Conservation (phyloP, 208 protist genomes). For the Acanthamoeba triangularis region DNA sequence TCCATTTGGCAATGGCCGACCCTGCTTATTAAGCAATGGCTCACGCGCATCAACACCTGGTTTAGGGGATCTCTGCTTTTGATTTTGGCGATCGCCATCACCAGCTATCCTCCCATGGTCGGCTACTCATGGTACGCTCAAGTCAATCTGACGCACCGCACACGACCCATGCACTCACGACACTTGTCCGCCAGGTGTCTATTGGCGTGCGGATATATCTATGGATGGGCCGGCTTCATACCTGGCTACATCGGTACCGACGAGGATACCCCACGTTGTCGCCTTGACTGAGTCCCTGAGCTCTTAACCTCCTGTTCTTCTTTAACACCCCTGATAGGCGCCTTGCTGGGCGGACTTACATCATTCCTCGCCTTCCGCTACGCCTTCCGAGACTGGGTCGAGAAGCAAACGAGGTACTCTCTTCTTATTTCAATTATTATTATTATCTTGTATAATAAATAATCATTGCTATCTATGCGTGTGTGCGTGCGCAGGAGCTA, state of each 20-base stretch:
- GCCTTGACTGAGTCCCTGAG: neutral
- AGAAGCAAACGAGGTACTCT: constrained; percentile 68
- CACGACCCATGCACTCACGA: neutral
- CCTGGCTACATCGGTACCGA: constrained; percentile 43
- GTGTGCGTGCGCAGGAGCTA: neutral
- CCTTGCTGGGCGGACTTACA: constrained; percentile 19
- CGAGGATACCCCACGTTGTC: neutral
- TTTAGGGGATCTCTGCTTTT: constrained; percentile 5
- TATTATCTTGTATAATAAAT: neutral
- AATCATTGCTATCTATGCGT: no score
- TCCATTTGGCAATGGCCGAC: no score
- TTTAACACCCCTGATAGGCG: neutral
- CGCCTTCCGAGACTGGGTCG: constrained; percentile 49
- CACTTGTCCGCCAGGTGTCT: neutral
- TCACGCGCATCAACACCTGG: neutral
- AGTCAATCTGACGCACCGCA: neutral
- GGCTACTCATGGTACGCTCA: constrained; percentile 42
- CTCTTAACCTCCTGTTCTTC: neutral
- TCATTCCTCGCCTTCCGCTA: constrained; percentile 57
- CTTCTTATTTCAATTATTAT: neutral
- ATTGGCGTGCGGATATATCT: constrained; percentile 57
- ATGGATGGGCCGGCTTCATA: constrained; percentile 60
- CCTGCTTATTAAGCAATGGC: no score
- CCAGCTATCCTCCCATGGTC: constrained; percentile 34
- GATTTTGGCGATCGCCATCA: constrained; percentile 19